These are phyloP conservation scores for Sphagnum contortum DNA, from an alignment of 225 moss, liverwort and hornwort genomes.

Conservation along the genomic window DNA sequence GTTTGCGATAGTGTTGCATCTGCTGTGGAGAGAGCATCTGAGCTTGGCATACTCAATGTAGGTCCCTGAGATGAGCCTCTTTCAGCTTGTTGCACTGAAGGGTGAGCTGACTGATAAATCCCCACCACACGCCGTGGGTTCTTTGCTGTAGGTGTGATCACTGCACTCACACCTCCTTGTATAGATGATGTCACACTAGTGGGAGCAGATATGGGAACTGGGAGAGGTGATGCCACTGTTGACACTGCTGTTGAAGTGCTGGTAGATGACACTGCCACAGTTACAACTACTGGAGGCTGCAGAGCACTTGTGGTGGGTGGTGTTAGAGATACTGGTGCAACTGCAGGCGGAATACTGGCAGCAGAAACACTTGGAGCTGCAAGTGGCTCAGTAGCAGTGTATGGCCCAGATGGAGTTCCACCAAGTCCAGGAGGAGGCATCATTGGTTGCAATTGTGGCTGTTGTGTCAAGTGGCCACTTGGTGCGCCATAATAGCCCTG, in stretches of 20 bases:
- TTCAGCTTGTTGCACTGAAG: constrained; percentile 22
- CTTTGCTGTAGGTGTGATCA: constrained; percentile 79
- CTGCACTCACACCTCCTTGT: constrained; percentile 75
- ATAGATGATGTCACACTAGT: constrained; percentile 35
- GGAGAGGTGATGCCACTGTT: constrained; percentile 28
- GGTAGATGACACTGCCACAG: constrained; percentile 22
- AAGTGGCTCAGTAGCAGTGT: constrained; percentile 18
- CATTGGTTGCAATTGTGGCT: constrained; percentile 33
- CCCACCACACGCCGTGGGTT: constrained; percentile 69
- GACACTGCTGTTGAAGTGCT: constrained; percentile 30
- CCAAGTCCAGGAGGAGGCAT: constrained; percentile 16
- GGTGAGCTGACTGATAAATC: constrained; percentile 23
- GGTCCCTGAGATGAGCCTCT: constrained; percentile 37
- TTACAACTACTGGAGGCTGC: constrained; percentile 25
- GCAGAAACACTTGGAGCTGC: constrained; percentile 12
- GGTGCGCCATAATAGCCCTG: constrained; percentile 84
- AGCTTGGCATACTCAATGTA: constrained; percentile 7
- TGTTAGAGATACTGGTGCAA: constrained; percentile 14
- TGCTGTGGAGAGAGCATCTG: constrained; percentile 22
- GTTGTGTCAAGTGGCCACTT: constrained; percentile 68
- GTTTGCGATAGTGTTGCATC: constrained; percentile 29
- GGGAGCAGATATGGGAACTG: constrained; percentile 45
- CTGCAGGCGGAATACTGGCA: constrained; percentile 15
- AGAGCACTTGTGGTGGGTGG: constrained; percentile 4
- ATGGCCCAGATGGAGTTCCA: constrained; percentile 3